These are phyloP conservation scores for Leucogyrophana mollusca DNA, from an alignment of 768 basidiomycete species.

Conservation along the genomic window DNA sequence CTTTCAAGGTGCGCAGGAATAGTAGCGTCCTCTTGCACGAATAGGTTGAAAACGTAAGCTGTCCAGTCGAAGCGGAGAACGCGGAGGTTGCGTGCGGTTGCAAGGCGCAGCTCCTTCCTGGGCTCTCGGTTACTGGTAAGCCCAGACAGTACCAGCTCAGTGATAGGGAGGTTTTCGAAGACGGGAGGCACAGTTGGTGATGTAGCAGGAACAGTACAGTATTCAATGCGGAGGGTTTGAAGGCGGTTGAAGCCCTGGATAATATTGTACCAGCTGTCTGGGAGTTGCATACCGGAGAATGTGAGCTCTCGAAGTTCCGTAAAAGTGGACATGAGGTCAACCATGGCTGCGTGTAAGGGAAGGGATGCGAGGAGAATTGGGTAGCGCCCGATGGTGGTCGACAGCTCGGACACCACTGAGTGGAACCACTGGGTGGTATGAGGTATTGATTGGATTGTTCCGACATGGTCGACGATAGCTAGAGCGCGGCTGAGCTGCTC, in stretches of 20 bases:
- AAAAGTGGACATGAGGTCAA: constrained; percentile 23
- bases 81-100: constrained; percentile 34
- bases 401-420: constrained; percentile 4
- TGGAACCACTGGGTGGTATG: too few relatives aligned
- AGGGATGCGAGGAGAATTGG: constrained; percentile 24
- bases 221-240: constrained; percentile 38
- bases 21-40: constrained; percentile 14
- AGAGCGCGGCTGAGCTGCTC: constrained; percentile 27
- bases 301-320: constrained; percentile 35
- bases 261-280: constrained; percentile 30
- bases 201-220: too few relatives aligned
- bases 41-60: constrained; percentile 35
- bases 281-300: constrained; percentile 36
- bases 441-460: constrained; percentile 13
- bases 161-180: constrained; percentile 31
- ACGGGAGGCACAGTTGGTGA: constrained; percentile 18
- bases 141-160: constrained; percentile 38
- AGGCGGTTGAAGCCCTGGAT: constrained; percentile 38
- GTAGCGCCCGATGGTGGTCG: constrained; percentile 11
- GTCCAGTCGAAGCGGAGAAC: constrained; percentile 45
- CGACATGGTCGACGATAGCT: constrained; percentile 17
- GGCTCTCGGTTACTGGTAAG: constrained; percentile 28
- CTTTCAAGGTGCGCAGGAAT: constrained; percentile 25
- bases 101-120: constrained; percentile 31
- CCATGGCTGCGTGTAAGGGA: constrained; percentile 22